Conservation (phyloP, 2,329 filamentous ascomycete species). For the Claviceps paspali region DNA sequence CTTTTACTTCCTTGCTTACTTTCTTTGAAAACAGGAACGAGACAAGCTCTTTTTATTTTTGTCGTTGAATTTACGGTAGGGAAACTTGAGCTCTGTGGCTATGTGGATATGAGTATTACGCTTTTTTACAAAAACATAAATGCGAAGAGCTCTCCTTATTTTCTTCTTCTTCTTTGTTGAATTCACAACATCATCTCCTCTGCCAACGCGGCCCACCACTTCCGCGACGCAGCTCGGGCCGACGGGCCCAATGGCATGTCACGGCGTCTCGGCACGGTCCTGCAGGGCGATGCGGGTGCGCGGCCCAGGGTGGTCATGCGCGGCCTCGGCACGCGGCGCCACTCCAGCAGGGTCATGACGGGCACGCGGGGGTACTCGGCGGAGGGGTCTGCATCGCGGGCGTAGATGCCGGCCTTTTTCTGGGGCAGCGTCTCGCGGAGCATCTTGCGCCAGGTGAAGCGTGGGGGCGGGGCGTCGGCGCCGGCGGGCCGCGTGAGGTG, state of each 20-base stretch:
- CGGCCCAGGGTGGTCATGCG: slow-evolving; percentile 9
- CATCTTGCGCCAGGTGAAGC: slow-evolving; percentile 11
- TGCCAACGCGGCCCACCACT: slow-evolving; percentile 17
- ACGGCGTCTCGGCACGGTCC: too few species aligned
- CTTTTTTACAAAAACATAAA: too few species aligned
- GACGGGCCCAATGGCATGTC: too few species aligned
- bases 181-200: slow-evolving; percentile 17
- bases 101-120: too few species aligned
- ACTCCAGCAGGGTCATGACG: slow-evolving; percentile 12
- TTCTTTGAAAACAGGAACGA: too few species aligned
- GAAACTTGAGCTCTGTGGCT: too few species aligned
- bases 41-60: too few species aligned
- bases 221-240: slow-evolving; percentile 4
- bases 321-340: slow-evolving; percentile 11
- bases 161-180: too few species aligned
- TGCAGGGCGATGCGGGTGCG: slow-evolving; percentile 10
- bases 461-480: neutral
- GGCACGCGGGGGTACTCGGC: slow-evolving; percentile 13
- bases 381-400: slow-evolving; percentile 4
- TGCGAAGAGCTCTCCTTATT: too few species aligned
- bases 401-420: slow-evolving; percentile 8
- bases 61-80: too few species aligned
- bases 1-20: too few species aligned
- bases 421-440: slow-evolving; percentile 15
- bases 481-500: slow-evolving; percentile 11